phyloP scores from a whole-genome alignment of 768 basidiomycete genomes.

The Xerocomellus intermedius region DNA sequence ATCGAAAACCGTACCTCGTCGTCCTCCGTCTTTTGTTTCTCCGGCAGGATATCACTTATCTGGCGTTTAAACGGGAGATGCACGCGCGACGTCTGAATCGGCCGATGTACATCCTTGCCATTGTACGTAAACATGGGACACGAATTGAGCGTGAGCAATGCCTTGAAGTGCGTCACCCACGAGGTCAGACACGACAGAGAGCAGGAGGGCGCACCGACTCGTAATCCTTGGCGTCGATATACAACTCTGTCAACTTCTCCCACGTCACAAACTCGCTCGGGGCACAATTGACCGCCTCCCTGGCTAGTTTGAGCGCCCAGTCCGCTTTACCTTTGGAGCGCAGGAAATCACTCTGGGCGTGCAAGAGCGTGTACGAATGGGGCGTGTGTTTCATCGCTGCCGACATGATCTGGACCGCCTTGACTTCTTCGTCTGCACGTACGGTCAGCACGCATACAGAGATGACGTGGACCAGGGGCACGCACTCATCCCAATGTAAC shows the following conservation, averaged over 20 bases:
- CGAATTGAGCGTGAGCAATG: slow-evolving; percentile 92
- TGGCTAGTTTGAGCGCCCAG: slow-evolving; percentile 90
- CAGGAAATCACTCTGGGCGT: slow-evolving; percentile 93
- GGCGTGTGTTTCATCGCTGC: slow-evolving; percentile 80
- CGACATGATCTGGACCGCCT: slow-evolving; percentile 92
- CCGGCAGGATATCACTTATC: slow-evolving; percentile 89
- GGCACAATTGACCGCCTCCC: slow-evolving; percentile 96
- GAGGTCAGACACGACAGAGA: not conserved
- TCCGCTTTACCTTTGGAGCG: slow-evolving; percentile 79
- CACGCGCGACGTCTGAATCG: slow-evolving; percentile 72
- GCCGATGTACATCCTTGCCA: slow-evolving; percentile 89
- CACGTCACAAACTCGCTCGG: slow-evolving; percentile 99
- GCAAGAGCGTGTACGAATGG: slow-evolving; percentile 91
- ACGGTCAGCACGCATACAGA: not conserved
- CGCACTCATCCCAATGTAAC: slow-evolving; percentile 98
- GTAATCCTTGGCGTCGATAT: slow-evolving; percentile 86
- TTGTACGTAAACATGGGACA: slow-evolving; percentile 99
- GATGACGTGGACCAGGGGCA: slow-evolving; percentile 6
- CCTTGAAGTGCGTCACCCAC: slow-evolving; percentile 33
- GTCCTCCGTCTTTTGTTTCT: slow-evolving; percentile 76
- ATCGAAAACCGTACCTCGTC: slow-evolving; percentile 59
- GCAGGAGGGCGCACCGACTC: slow-evolving; percentile 50
- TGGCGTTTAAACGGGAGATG: slow-evolving; percentile 85
- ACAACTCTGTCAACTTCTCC: slow-evolving; percentile 95
- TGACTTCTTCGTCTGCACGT: slow-evolving; percentile 89